Percentiles rank a stretch among this genome's conserved stretches.
Conservation (phyloP, 495 filamentous ascomycete genomes). For the Cryomyces antarcticus region DNA sequence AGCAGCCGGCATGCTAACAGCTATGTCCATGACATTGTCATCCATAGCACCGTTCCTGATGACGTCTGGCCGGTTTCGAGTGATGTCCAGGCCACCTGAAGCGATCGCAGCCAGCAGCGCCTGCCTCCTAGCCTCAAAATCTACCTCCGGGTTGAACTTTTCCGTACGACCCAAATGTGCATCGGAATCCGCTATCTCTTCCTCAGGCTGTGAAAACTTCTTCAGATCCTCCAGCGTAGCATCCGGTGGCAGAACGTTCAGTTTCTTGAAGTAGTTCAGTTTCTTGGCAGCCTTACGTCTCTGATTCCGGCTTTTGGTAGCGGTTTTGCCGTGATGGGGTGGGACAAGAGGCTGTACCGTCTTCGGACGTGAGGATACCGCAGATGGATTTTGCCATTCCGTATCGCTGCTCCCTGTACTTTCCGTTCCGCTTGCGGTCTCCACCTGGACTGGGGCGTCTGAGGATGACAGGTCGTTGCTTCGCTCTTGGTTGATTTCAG, state of each 20-base stretch:
- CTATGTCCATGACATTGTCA: not conserved
- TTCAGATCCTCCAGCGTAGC: constrained; percentile 29
- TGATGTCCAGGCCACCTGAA: constrained; percentile 30
- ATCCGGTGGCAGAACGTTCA: constrained; percentile 26
- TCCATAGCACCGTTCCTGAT: not conserved
- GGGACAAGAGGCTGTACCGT: too few species aligned
- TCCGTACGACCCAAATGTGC: constrained; percentile 3
- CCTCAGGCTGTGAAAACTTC: constrained; percentile 10
- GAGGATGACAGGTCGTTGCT: too few species aligned
- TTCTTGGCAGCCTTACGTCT: constrained; percentile 28
- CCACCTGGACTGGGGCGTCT: too few species aligned
- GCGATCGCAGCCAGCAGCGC: constrained; percentile 30
- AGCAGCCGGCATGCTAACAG: not conserved
- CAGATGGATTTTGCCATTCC: not conserved
- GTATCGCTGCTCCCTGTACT: not conserved
- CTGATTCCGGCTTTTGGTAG: constrained; percentile 34
- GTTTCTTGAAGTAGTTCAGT: constrained; percentile 27
- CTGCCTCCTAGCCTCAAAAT: constrained; percentile 30
- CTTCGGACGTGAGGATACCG: too few species aligned
- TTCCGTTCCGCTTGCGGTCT: too few species aligned
- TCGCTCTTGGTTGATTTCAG: too few species aligned
- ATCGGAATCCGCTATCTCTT: not conserved
- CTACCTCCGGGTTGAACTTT: constrained; percentile 11
- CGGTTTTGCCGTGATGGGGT: constrained; percentile 20
- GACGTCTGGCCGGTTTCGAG: not conserved